Evolutionary conservation across 208 protist species (phyloP), one percentile per base, ranked within the genome.

Genomic region (Leishmania mexicana): DNA sequence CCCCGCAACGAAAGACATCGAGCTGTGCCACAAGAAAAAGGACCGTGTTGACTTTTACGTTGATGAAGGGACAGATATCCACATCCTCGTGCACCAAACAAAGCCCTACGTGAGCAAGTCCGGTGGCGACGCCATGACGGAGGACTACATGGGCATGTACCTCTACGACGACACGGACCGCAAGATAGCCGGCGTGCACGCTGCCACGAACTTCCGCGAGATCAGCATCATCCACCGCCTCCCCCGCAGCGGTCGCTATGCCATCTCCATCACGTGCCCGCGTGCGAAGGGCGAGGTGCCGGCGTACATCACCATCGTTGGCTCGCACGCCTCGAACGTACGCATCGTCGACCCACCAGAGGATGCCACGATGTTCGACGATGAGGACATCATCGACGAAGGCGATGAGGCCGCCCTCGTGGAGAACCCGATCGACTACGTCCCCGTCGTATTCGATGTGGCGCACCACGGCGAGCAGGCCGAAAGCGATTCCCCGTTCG

Each of bases 161-260:
- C 86, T 97, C 57, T 95, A 97, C 88, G 87, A 94, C 71, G 87
- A 90, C 67, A 84, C 83, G 15, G 88, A 95, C 72, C 68, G 86
- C 19, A 83, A 82, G 47, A 87, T 97, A n/a, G 78, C 79, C 62
- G 92, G 90, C 60, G 90, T 95, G 47, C 85, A 92, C 67, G 87
- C 88, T 7, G 93, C 93, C 7, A 97, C 92, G 28, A 97, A 97
- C 83, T 97, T 90, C 71, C 92, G 93, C n/a, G 93, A 97, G 65
- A 94, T 90, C n/a, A 91, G 90, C 74, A 49, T 95, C 76, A 88
- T 94, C 21, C 88, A 94, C 51, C 88, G 85, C 58, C 77, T 93
- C 2, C 83, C 87, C 5, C 76, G 80, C 40, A 88, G 87, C 72
- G 93, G 92, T 4, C 90, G 90, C 11, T 95, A 95, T 76, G 92